A percentile compares a stretch with the other conserved stretches of the same genome.
phyloP scores from a whole-genome alignment of 805 yeast species.

The Yamadazyma tumulicola region DNA sequence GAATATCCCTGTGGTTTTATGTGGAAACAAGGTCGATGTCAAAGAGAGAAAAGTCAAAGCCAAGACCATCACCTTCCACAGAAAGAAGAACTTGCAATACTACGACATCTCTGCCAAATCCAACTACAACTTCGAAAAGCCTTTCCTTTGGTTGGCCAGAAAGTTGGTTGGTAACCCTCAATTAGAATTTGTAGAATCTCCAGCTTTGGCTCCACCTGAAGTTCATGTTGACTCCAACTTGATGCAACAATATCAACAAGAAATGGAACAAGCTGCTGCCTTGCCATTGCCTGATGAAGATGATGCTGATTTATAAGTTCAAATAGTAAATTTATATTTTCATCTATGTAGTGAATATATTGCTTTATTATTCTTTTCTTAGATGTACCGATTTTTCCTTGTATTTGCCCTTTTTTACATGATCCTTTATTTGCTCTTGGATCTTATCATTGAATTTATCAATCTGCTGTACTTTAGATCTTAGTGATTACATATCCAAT shows the following conservation, averaged over 20 bases:
- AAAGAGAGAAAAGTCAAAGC: conserved; percentile 99
- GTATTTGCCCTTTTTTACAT: too few species aligned
- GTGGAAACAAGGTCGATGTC: conserved; percentile 99
- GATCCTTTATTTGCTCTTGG: too few species aligned
- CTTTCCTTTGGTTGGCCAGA: conserved; percentile 99
- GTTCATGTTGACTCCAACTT: conserved; percentile 94
- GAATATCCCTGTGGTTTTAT: conserved; percentile 96
- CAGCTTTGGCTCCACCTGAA: conserved; percentile 99
- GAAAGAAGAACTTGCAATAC: conserved; percentile 99
- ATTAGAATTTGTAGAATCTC: conserved; percentile 97
- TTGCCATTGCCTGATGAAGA: conserved; percentile 99
- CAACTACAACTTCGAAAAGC: conserved; percentile 99
- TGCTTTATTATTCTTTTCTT: too few species aligned
- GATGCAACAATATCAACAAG: conserved; percentile 98
- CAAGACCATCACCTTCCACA: conserved; percentile 99
- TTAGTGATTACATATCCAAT: too few species aligned
- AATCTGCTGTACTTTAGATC: too few species aligned
- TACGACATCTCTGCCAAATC: conserved; percentile 99
- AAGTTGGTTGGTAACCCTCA: conserved; percentile 97
- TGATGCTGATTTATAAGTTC: conserved; percentile 89
- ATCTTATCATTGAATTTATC: too few species aligned
- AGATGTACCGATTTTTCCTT: too few species aligned
- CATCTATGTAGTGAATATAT: too few species aligned
- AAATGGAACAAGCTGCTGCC: conserved; percentile 99
- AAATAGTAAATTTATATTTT: too few species aligned